A percentile compares a stretch with the other conserved stretches of the same genome.
Conservation (phyloP, 768 basidiomycete genomes). For the Russula sp. region DNA sequence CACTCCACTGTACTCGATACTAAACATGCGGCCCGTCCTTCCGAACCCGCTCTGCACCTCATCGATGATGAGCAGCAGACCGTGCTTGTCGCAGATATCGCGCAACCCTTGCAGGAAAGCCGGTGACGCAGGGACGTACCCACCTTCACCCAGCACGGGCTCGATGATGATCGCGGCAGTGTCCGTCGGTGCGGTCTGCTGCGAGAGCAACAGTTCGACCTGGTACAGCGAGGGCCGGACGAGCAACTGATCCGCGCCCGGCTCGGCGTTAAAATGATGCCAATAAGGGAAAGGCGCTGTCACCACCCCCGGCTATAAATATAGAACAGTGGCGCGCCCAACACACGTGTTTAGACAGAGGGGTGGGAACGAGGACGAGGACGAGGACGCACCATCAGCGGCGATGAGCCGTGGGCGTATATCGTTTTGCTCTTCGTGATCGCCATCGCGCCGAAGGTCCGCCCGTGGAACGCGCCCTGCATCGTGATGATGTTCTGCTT, state of each 20-base stretch:
- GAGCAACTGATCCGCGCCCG: slow-evolving; percentile 48
- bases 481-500: slow-evolving; percentile 85
- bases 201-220: slow-evolving; percentile 67
- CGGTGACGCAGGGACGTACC: slow-evolving; percentile 83
- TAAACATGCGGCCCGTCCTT: slow-evolving; percentile 75
- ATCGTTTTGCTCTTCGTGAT: slow-evolving; percentile 92
- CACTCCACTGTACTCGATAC: slow-evolving; percentile 78
- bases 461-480: slow-evolving; percentile 91
- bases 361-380: too few relatives aligned
- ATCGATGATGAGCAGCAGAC: slow-evolving; percentile 76
- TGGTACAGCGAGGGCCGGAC: slow-evolving; percentile 66
- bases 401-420: slow-evolving; percentile 71
- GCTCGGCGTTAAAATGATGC: slow-evolving; percentile 68
- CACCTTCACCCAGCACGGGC: slow-evolving; percentile 92
- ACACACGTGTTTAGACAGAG: too few relatives aligned
- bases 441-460: slow-evolving; percentile 90
- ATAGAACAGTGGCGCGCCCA: too few relatives aligned
- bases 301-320: slow-evolving; percentile 46
- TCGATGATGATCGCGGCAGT: slow-evolving; percentile 93
- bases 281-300: slow-evolving; percentile 85
- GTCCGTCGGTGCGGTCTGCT: slow-evolving; percentile 77
- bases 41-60: slow-evolving; percentile 91
- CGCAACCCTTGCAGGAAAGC: slow-evolving; percentile 76
- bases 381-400: slow-evolving; percentile 54
- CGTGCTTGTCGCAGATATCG: slow-evolving; percentile 79